phyloP scores from a whole-genome alignment of 129 eudicot species.

The Artemisia argyi region DNA sequence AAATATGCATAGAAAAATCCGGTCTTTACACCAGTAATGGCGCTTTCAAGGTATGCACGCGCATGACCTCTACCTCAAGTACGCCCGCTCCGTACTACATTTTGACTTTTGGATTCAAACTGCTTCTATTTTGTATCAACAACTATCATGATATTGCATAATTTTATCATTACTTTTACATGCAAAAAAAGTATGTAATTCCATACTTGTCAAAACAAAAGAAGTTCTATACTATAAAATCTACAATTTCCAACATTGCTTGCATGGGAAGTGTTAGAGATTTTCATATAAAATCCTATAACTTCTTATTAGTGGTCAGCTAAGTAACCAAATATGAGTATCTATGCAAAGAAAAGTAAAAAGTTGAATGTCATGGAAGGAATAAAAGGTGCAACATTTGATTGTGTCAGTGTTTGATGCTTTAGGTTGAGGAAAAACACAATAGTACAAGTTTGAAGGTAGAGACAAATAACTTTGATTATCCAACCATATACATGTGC shows the following conservation, averaged over 20 bases:
- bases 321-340: neutral
- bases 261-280: neutral
- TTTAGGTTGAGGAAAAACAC: constrained; percentile 15
- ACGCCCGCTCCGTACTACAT: too few species aligned
- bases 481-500: constrained; percentile 23
- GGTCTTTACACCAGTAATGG: too few species aligned
- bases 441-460: constrained; percentile 27
- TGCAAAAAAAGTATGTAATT: neutral
- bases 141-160: too few species aligned
- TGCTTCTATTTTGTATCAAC: too few species aligned
- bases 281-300: neutral
- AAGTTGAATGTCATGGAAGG: constrained; percentile 11
- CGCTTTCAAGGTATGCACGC: too few species aligned
- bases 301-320: neutral
- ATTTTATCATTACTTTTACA: too few species aligned
- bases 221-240: neutral
- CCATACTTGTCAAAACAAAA: neutral
- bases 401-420: constrained; percentile 12
- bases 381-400: constrained; percentile 19
- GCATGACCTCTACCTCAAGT: too few species aligned
- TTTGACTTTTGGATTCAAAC: too few species aligned
- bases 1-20: too few species aligned
- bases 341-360: neutral
- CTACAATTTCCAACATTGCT: neutral
- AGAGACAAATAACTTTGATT: constrained; percentile 27